Evolutionary conservation across 306 rosid species (phyloP).

Genomic region (Quercus cerris): DNA sequence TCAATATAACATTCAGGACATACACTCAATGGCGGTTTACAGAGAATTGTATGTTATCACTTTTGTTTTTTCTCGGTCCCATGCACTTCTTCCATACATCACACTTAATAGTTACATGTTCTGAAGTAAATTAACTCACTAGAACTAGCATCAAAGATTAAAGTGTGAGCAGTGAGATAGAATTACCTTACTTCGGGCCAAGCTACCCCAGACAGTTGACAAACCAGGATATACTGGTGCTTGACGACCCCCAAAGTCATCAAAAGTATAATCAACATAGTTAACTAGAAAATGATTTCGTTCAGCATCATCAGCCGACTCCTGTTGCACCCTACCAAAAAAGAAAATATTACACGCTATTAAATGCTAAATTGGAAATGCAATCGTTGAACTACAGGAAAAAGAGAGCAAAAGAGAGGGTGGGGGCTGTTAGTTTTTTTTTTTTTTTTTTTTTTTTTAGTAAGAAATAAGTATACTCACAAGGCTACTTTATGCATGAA

Average conservation of each 20-base stretch:
- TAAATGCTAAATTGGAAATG: slow-evolving; percentile 9
- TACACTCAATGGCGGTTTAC: not conserved
- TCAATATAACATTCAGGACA: not conserved
- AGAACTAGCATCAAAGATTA: no score
- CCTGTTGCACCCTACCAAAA: slow-evolving; percentile 92
- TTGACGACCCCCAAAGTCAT: slow-evolving; percentile 99
- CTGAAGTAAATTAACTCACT: not conserved
- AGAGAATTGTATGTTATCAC: not conserved
- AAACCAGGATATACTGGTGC: slow-evolving; percentile 98
- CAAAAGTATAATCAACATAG: slow-evolving; percentile 93
- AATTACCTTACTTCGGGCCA: slow-evolving; percentile 95
- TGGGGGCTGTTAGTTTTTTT: not conserved
- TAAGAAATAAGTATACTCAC: no score
- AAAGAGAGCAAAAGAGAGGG: slow-evolving; percentile 4
- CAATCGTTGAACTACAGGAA: slow-evolving; percentile 4
- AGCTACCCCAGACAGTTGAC: slow-evolving; percentile 99
- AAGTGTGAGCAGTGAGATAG: slow-evolving; percentile 7
- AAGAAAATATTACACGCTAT: slow-evolving; percentile 14
- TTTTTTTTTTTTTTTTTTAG: no score
- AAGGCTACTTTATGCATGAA: no score
- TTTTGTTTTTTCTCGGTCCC: not conserved
- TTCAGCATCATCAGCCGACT: slow-evolving; percentile 94
- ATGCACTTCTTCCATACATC: not conserved
- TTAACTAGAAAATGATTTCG: slow-evolving; percentile 93
- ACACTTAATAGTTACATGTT: not conserved